Evolutionary conservation across 139 green algal species (phyloP).

Genomic region (Tetradesmus obliquus): DNA sequence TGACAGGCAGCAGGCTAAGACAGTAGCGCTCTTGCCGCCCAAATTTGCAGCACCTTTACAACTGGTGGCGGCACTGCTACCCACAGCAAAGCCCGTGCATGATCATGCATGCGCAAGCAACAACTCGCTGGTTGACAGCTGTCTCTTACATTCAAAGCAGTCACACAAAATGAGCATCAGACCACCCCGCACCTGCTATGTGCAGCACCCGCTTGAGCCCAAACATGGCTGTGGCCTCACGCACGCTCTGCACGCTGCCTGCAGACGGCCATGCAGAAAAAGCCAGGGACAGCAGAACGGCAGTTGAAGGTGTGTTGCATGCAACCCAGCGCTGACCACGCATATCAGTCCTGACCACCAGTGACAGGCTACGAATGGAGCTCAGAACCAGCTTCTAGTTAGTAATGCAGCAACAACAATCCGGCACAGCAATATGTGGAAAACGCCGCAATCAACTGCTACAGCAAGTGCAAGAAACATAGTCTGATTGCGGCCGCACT

Average conservation of each 20-base stretch:
- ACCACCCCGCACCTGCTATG: not conserved
- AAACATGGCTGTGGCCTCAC: slow-evolving; percentile 13
- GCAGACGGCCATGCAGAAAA: not conserved
- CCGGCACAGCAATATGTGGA: too few species aligned
- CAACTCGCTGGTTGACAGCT: too few species aligned
- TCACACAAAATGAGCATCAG: too few species aligned
- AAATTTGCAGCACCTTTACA: too few species aligned
- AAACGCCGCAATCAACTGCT: too few species aligned
- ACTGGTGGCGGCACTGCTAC: too few species aligned
- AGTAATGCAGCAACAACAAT: too few species aligned
- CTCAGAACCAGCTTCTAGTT: not conserved
- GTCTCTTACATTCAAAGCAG: too few species aligned
- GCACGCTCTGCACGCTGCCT: not conserved
- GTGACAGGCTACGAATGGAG: not conserved
- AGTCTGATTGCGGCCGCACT: not conserved
- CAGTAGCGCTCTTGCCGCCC: too few species aligned
- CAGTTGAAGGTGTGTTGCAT: not conserved
- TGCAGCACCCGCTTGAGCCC: not conserved
- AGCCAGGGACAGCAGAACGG: not conserved
- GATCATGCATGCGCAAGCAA: too few species aligned
- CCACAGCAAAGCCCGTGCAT: too few species aligned
- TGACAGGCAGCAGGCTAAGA: not conserved
- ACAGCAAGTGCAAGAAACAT: too few species aligned
- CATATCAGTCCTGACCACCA: not conserved
- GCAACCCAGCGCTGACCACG: not conserved